A percentile compares a stretch with the other conserved stretches of the same genome.
Conservation (phyloP, 352 stramenopile species). For the Pythium phragmiticola region DNA sequence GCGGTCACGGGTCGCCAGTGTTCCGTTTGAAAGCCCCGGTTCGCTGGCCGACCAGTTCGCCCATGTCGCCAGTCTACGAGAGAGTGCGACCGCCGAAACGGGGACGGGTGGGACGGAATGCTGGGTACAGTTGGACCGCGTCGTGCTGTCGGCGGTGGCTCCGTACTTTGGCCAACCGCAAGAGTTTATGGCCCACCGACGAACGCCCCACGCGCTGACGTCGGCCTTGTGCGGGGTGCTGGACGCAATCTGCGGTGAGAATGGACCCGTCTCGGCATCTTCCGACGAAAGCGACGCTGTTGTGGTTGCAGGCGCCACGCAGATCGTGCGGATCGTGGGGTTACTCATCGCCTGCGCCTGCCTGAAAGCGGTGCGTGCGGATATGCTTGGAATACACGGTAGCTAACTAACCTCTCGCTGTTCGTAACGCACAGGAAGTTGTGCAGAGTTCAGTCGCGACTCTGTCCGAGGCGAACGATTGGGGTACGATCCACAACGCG, state of each 20-base stretch:
- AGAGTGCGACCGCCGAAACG: not conserved
- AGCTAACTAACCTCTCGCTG: not conserved
- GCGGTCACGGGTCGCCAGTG: conserved; percentile 1
- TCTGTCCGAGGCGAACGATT: not conserved
- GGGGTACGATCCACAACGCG: conserved; percentile 6
- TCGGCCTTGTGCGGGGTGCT: conserved; percentile 14
- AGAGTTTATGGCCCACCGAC: conserved; percentile 23
- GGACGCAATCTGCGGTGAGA: conserved; percentile 11
- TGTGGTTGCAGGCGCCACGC: not conserved
- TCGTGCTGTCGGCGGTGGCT: conserved; percentile 13
- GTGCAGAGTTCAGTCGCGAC: not conserved
- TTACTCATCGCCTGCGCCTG: conserved; percentile 24
- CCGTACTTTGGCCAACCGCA: conserved; percentile 22
- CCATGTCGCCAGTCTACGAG: conserved; percentile 7
- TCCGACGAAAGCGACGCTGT: not conserved
- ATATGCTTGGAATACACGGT: not conserved
- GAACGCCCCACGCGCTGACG: conserved; percentile 9
- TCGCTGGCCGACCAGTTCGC: conserved; percentile 23
- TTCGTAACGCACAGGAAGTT: conserved; percentile 7
- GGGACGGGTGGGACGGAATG: not conserved
- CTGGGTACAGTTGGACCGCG: conserved; percentile 17
- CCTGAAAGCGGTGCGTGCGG: conserved; percentile 14
- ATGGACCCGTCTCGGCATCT: not conserved
- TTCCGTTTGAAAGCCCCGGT: conserved; percentile 13
- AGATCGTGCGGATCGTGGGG: conserved; percentile 22